A percentile compares a stretch with the other conserved stretches of the same genome.
phyloP scores from a whole-genome alignment of 257 asterid species.

The Jaltomata sinuosa region DNA sequence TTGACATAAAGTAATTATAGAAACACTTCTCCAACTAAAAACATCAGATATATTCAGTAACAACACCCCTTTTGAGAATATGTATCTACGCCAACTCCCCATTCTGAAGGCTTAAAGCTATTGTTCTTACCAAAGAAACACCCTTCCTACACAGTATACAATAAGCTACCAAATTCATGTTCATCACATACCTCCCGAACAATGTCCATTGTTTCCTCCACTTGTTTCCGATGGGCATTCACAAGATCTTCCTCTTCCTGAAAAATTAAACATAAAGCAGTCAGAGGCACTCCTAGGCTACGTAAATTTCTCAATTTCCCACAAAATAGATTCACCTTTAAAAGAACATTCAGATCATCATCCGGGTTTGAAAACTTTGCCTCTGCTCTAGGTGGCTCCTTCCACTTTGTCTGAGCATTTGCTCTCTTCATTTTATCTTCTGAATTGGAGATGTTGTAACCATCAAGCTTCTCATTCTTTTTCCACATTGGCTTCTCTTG shows the following conservation, averaged over 20 bases:
- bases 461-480: slow-evolving; percentile 47
- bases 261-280: background rate
- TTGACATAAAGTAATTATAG: background rate
- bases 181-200: slow-evolving; percentile 62
- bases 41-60: background rate
- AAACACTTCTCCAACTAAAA: background rate
- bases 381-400: slow-evolving; percentile 67
- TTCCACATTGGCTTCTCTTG: slow-evolving; percentile 61
- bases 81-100: background rate
- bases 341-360: slow-evolving; percentile 57
- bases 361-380: slow-evolving; percentile 34
- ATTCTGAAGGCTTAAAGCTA: background rate
- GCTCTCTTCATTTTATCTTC: slow-evolving; percentile 59
- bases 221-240: slow-evolving; percentile 43
- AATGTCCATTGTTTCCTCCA: slow-evolving; percentile 49
- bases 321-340: slow-evolving; percentile 45
- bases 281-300: background rate
- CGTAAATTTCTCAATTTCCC: background rate
- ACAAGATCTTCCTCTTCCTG: slow-evolving; percentile 77
- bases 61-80: background rate
- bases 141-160: background rate
- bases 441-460: slow-evolving; percentile 27
- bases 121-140: background rate
- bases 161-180: background rate
- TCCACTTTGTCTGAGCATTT: slow-evolving; percentile 60